Conservation (phyloP, 495 filamentous ascomycete species). For the Lasiosphaeria hispida region DNA sequence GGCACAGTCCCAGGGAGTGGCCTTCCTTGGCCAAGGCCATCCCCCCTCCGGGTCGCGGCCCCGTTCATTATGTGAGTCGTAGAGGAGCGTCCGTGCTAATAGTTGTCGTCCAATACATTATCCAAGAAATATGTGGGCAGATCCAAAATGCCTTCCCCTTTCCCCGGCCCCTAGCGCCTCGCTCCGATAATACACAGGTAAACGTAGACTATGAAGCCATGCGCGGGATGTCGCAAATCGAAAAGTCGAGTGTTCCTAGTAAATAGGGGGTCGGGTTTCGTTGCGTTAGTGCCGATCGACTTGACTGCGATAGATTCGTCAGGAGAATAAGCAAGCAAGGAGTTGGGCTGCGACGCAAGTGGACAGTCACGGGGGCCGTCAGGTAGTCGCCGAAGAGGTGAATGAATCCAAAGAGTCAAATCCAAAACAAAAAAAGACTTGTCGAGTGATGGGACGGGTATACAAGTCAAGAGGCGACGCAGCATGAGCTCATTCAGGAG, state of each 20-base stretch:
- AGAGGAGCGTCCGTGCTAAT: slow-evolving; percentile 5
- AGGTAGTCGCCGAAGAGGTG: not conserved
- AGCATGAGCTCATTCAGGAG: not conserved
- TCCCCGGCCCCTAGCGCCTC: not conserved
- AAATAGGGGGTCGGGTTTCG: not conserved
- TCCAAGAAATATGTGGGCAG: slow-evolving; percentile 11
- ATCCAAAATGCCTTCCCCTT: slow-evolving; percentile 6
- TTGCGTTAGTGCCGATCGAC: not conserved
- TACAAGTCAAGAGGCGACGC: not conserved
- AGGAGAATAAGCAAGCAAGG: no score
- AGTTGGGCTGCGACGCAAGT: no score
- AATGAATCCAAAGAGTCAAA: slow-evolving; percentile 6
- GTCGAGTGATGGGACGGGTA: not conserved
- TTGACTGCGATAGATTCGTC: slow-evolving; percentile 3
- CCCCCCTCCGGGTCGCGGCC: slow-evolving; percentile 14
- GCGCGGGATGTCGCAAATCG: slow-evolving; percentile 4
- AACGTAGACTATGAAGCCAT: slow-evolving; percentile 11
- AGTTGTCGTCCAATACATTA: slow-evolving; percentile 24
- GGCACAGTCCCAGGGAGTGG: slow-evolving; percentile 12
- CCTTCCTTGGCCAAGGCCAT: slow-evolving; percentile 16
- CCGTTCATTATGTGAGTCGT: slow-evolving; percentile 22
- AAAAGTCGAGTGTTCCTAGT: not conserved
- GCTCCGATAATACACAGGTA: not conserved
- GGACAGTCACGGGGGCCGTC: not conserved
- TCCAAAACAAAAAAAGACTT: slow-evolving; percentile 14